phyloP scores from a whole-genome alignment of 177 flowering plant species.

The Vitis hybrid region DNA sequence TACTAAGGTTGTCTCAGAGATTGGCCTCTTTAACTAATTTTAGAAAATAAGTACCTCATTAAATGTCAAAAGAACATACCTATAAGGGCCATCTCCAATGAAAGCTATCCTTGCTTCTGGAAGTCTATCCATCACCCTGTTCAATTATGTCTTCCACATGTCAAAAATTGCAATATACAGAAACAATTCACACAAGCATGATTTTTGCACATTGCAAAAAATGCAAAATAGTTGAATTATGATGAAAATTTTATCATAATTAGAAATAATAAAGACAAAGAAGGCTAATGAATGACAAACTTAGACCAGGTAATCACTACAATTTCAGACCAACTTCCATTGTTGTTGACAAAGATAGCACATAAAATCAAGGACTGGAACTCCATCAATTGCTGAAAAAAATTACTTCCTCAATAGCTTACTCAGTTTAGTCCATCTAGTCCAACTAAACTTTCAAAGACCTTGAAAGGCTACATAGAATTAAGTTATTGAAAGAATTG shows the following conservation, averaged over 20 bases:
- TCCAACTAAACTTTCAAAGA: background rate
- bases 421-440: background rate
- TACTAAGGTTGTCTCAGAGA: too few species aligned
- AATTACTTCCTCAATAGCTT: background rate
- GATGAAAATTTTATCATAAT: background rate
- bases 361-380: background rate
- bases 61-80: conserved; percentile 44
- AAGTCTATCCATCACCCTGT: conserved; percentile 89
- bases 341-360: background rate
- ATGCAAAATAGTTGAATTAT: background rate
- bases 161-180: conserved; percentile 12
- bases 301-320: background rate
- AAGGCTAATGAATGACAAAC: background rate
- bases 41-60: conserved; percentile 4
- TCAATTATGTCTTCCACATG: conserved; percentile 22
- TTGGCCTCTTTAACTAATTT: too few species aligned
- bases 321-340: background rate
- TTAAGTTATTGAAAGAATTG: too few species aligned
- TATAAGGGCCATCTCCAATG: conserved; percentile 97
- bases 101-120: conserved; percentile 93
- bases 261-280: background rate
- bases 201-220: background rate
- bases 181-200: background rate
- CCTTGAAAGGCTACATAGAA: background rate
- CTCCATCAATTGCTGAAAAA: background rate